Evolutionary conservation across 2,329 filamentous ascomycete species (phyloP).

Genomic region (Knufia petricola): DNA sequence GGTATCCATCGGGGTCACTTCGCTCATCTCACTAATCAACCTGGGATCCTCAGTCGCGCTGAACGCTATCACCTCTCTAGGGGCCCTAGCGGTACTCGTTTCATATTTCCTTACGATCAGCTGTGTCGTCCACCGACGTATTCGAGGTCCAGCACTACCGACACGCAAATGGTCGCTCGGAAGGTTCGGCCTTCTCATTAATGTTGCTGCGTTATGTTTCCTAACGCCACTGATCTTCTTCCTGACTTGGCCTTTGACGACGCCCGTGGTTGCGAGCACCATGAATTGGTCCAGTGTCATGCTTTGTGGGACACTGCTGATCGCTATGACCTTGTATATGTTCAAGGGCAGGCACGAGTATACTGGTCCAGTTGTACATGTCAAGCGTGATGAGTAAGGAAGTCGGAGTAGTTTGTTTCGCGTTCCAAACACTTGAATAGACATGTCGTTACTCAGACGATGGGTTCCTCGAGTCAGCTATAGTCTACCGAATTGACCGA

Average conservation of each 20-base stretch:
- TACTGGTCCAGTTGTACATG: slow-evolving; percentile 27
- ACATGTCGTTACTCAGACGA: too few relatives aligned
- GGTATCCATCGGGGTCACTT: slow-evolving; percentile 40
- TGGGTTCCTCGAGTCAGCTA: too few relatives aligned
- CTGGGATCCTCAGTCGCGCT: slow-evolving; percentile 31
- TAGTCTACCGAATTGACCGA: too few relatives aligned
- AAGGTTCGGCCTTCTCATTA: slow-evolving; percentile 30
- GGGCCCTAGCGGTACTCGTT: slow-evolving; percentile 30
- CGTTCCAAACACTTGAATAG: too few relatives aligned
- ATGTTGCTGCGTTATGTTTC: slow-evolving; percentile 27
- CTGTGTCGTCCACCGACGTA: slow-evolving; percentile 29
- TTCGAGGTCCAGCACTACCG: slow-evolving; percentile 28
- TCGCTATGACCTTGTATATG: slow-evolving; percentile 24
- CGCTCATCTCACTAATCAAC: slow-evolving; percentile 31
- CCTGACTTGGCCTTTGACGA: slow-evolving; percentile 19
- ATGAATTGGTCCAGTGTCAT: slow-evolving; percentile 28
- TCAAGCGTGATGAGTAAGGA: too few relatives aligned
- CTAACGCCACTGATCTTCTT: slow-evolving; percentile 25
- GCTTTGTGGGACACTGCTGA: slow-evolving; percentile 23
- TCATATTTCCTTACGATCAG: slow-evolving; percentile 33
- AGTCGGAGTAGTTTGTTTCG: too few relatives aligned
- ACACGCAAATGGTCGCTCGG: slow-evolving; percentile 32
- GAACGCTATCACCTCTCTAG: slow-evolving; percentile 34
- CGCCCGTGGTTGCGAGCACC: slow-evolving; percentile 10
- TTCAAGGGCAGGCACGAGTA: slow-evolving; percentile 24